phyloP scores from a whole-genome alignment of 2,329 filamentous ascomycete genomes.

The Colletotrichum liaoningense region DNA sequence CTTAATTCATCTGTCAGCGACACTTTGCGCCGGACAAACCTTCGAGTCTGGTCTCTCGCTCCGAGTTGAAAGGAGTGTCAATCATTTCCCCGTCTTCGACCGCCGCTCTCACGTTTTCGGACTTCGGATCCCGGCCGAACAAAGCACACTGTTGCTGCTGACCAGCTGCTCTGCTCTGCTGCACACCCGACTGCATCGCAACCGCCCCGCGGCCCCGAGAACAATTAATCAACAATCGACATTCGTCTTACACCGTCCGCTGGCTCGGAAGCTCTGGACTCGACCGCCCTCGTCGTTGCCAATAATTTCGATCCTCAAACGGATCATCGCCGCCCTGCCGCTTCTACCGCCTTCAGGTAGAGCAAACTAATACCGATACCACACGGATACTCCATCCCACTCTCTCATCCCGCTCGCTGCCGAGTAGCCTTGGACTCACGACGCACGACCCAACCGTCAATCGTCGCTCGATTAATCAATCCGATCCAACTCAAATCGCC shows the following conservation, averaged over 20 bases:
- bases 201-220: conserved; percentile 20
- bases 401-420: conserved; percentile 2
- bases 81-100: conserved; percentile 24
- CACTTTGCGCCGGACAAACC: conserved; percentile 21
- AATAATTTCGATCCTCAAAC: conserved; percentile 9
- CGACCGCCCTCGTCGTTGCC: background rate
- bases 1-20: conserved; percentile 9
- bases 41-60: conserved; percentile 6
- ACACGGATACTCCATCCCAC: too few relatives aligned
- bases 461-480: conserved; percentile 23
- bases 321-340: conserved; percentile 20
- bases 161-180: background rate
- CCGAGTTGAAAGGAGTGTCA: conserved; percentile 14
- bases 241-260: conserved; percentile 30
- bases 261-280: conserved; percentile 14
- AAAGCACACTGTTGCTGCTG: conserved; percentile 24
- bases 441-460: conserved; percentile 22
- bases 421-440: background rate
- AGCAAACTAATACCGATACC: conserved; percentile 10
- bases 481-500: conserved; percentile 16
- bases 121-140: conserved; percentile 24
- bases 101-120: conserved; percentile 30
- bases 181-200: background rate
- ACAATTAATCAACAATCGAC: conserved; percentile 28
- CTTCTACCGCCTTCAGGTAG: conserved; percentile 16